Base-by-base conservation (phyloP, 805 yeast species). In the Cyberlindnera petersonii region DNA sequence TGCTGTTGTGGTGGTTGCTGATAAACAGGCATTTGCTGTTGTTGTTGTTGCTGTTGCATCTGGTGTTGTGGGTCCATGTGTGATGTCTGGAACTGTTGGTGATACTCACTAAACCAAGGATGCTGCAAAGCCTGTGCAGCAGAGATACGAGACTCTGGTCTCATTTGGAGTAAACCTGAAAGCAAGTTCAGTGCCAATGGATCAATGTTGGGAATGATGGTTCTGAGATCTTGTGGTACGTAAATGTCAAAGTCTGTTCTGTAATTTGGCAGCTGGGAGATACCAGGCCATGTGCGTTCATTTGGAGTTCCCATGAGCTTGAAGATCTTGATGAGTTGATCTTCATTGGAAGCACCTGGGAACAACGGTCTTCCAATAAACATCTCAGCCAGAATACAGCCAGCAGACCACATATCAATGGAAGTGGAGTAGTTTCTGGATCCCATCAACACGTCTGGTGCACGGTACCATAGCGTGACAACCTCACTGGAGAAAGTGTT, bases 341-440 rank as follows among this genome's bases (percentile, higher is more conserved):
- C 98, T 40, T 93, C 97, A 62, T 91, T 94, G 28, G 95, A 86
- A 10, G 91, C 80, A 23, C 98, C 98, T 16, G 98, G 96, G 63
- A 93, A 93, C 36, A 93, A 68, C 1, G 98, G 98, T 55, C 91
- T 82, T 23, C 98, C 96, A n/a, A 96, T 86, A 57, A 93, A 83
- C 98, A 93, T 91, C 59, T 93, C 98, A 3, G 97, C 98, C 60
- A 93, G 75, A 39, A 93, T 93, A 65, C 98, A 93, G 13, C 98
- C 98, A 13, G 96, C 94, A 14, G 96, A 87, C 98, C 98, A 93
- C 66, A 93, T 86, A 60, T 93, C 98, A 44, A 93, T 94, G 8
- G 96, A 89, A 0, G 98, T 93, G 32, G 96, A 85, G 64, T 93
- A 93, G 40, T 94, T 91, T 52, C 96, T 78, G 3, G 96, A 87